Conservation (phyloP, 2,329 filamentous ascomycete genomes). For the Phoma herbarum region DNA sequence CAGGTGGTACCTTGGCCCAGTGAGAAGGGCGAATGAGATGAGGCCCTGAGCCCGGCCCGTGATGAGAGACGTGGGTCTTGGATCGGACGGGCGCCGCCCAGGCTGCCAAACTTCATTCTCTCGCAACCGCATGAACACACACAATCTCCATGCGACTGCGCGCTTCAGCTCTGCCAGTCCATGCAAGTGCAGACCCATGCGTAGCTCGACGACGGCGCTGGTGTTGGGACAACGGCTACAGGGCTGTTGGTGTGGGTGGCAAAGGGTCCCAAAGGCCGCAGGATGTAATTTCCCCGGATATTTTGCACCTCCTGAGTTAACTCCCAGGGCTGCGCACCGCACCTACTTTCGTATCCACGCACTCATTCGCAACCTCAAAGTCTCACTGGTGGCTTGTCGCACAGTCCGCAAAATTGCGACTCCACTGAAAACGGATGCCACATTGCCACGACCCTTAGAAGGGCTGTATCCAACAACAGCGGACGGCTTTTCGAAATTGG, state of each 20-base stretch:
- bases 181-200: neutral
- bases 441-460: constrained; percentile 1
- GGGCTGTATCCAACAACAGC: constrained; percentile 1
- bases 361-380: neutral
- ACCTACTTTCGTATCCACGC: constrained; percentile 1
- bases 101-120: constrained; percentile 9
- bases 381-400: constrained; percentile 1
- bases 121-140: constrained; percentile 2
- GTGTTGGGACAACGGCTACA: constrained; percentile 4
- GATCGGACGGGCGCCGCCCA: constrained; percentile 12
- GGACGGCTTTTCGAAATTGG: constrained; percentile 5
- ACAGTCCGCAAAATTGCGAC: constrained; percentile 5
- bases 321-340: constrained; percentile 3
- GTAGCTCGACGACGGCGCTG: constrained; percentile 5
- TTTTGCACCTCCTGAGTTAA: constrained; percentile 15
- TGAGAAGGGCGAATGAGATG: constrained; percentile 21
- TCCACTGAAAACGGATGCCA: constrained; percentile 12
- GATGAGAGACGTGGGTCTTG: constrained; percentile 19
- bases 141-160: constrained; percentile 1
- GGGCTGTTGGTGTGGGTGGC: constrained; percentile 7
- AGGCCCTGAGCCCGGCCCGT: neutral
- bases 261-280: constrained; percentile 7
- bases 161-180: neutral
- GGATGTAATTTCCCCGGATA: constrained; percentile 19
- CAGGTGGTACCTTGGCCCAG: constrained; percentile 20